Evolutionary conservation across 306 rosid genomes (phyloP).

Genomic region (Casuarina equisetifolia): DNA sequence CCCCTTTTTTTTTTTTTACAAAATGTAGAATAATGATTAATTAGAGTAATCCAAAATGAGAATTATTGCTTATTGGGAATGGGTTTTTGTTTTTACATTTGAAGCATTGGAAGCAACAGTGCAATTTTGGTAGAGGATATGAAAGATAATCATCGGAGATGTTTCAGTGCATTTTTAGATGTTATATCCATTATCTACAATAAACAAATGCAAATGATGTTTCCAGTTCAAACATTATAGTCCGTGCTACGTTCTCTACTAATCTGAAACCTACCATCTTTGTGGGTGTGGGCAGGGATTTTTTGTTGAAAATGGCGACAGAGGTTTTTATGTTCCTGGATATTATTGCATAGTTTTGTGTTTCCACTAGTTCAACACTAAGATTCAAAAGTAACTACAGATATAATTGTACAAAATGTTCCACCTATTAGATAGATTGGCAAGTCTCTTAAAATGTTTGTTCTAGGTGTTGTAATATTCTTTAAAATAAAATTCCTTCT

Average conservation of each 20-base stretch:
- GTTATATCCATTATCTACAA: not conserved
- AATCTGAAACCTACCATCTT: not conserved
- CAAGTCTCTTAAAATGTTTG: not conserved
- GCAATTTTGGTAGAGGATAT: not conserved
- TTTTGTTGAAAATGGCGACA: not conserved
- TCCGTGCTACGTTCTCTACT: not conserved
- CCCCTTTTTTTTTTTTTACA: not conserved
- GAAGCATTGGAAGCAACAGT: not conserved
- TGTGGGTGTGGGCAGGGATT: not conserved
- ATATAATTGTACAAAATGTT: too few relatives aligned
- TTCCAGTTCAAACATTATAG: not conserved
- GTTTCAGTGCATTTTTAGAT: not conserved
- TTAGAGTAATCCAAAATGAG: not conserved
- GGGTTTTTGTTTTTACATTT: not conserved
- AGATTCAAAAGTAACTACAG: not conserved
- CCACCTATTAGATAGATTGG: not conserved
- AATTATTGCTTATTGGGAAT: not conserved
- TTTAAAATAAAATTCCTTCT: not conserved
- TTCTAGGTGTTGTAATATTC: not conserved
- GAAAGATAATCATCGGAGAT: not conserved
- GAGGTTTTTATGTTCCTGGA: not conserved
- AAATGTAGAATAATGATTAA: constrained; percentile 1
- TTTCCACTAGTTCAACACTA: too few relatives aligned
- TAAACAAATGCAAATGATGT: not conserved
- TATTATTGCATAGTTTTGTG: not conserved